These are phyloP conservation scores for Pugionium dolabratum DNA, from an alignment of 345 rosid genomes.

Conservation along the genomic window DNA sequence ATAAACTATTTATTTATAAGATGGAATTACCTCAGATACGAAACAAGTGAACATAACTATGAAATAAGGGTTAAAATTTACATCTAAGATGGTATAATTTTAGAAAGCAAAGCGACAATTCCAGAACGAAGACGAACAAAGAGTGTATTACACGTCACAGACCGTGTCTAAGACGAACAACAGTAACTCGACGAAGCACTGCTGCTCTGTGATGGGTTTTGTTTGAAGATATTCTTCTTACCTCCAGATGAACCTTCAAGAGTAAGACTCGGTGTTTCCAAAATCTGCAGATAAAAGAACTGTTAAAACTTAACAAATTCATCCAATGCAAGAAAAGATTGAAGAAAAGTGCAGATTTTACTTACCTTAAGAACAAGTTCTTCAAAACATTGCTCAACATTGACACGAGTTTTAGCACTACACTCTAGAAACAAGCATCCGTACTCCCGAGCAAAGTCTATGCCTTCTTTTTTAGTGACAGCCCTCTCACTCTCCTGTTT, in stretches of 20 bases:
- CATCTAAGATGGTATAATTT: constrained; percentile 36
- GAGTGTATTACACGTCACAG: constrained; percentile 28
- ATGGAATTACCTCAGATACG: too few relatives aligned
- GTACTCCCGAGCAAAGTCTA: constrained; percentile 79
- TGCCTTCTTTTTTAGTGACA: constrained; percentile 87
- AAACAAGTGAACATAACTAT: constrained; percentile 13
- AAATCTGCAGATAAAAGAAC: constrained; percentile 50
- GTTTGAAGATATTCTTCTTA: constrained; percentile 82
- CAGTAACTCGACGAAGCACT: constrained; percentile 55
- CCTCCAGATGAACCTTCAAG: constrained; percentile 73
- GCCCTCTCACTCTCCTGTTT: constrained; percentile 90
- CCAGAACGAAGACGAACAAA: constrained; percentile 26
- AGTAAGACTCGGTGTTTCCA: constrained; percentile 81
- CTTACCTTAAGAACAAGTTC: constrained; percentile 91
- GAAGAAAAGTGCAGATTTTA: too few relatives aligned
- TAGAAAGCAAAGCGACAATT: constrained; percentile 4
- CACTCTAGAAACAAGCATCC: constrained; percentile 95
- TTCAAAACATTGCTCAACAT: constrained; percentile 94
- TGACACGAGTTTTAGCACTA: constrained; percentile 87
- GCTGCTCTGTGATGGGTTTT: constrained; percentile 57
- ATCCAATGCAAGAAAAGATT: neutral
- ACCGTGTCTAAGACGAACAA: constrained; percentile 50
- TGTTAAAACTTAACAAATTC: too few relatives aligned
- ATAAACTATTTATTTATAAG: too few relatives aligned
- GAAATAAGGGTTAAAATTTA: constrained; percentile 33